Base-by-base conservation (phyloP, 257 asterid genomes). In the Cinchona pubescens region DNA sequence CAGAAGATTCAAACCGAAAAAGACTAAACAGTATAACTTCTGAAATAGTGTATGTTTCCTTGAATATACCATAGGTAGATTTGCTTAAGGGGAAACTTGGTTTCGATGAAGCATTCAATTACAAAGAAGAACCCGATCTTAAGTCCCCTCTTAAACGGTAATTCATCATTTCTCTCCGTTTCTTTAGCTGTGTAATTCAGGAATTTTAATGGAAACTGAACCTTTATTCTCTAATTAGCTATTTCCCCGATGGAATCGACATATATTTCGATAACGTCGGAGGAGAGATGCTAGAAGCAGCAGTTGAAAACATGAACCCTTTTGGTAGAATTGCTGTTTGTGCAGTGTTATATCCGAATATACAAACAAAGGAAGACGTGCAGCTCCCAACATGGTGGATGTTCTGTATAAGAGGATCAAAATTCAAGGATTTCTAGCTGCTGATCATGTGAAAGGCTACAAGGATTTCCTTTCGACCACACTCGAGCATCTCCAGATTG, bases 91-190 rank as follows among this genome's bases (percentile, higher is more conserved):
- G 80, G 71, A 83, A 79, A 76, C 93, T 92, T 23, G 95, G 96
- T 10, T 92, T 92, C 74, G 97, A 92, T 60, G 91, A 92, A 67
- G 97, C 94, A 45, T 92, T 92, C 83, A 92, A 92, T 81, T 90
- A 90, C 80, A 90, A 88, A 82, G 89, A 91, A 38, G 96, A 88
- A 83, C 71, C 75, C 45, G 80, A 92, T 79, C 89, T 90, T 59
- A 85, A 85, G 16, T 66, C 88, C 4, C 81, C 97, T 62, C 90
- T 92, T 0, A 82, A 78, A 77, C 87, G 94, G 96, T 19, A 68
- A 40, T 45, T 16, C 35, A 45, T 16, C 35, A 45, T 19, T 58
- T 12, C 34, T 62, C 29, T 63, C 23, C 49, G 21, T n/a, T 19
- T 35, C 3, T 45, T 45, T 45, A 45, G 49, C 49, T 45, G 16